Evolutionary conservation across 2,329 filamentous ascomycete species (phyloP), one percentile per base, ranked within the genome.

Genomic region (Metarhizium anisopliae): DNA sequence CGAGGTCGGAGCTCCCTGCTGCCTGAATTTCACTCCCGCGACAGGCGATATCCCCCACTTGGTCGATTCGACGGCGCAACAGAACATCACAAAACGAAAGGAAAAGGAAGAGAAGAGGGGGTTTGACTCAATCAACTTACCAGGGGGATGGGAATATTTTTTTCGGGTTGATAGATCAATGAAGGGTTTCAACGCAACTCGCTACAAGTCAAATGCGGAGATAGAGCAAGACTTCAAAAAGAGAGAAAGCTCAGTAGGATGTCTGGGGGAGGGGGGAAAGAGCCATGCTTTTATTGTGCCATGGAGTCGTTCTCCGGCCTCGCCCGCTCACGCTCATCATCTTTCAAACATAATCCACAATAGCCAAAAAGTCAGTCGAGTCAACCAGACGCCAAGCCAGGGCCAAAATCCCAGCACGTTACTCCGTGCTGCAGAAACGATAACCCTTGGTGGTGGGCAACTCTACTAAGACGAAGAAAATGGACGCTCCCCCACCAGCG

Each of bases 171-270:
- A 61, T 58, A 63, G 57, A 57, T 49, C 55, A 55, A 59, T 54
- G 18, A 13, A 14, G 58, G 58, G 62, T 59, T 61, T 66, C 59
- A 61, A 62, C 61, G 58, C 58, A 58, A 62, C 63, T 67, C 60
- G 61, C 63, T 66, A 59, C 62, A 64, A 59, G 60, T 58, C 53
- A 58, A 59, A 59, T 60, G 59, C 52, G 58, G 56, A 61, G 13
- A 60, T 60, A 61, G 62, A 59, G 62, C 60, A 62, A 60, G 60
- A 62, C 53, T 54, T 58, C 58, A 51, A 59, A 58, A 58, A 60
- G 60, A 60, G 58, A 61, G 59, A 61, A 61, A 56, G 61, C 55
- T 50, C 58, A 55, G 58, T 60, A 51, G 54, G 57, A 55, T 54
- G 59, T 56, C 53, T 51, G 51, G 53, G 59, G 55, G 56, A 53